Evolutionary conservation across 179 eudicot species (phyloP).

Genomic region (Spergularia azorica): DNA sequence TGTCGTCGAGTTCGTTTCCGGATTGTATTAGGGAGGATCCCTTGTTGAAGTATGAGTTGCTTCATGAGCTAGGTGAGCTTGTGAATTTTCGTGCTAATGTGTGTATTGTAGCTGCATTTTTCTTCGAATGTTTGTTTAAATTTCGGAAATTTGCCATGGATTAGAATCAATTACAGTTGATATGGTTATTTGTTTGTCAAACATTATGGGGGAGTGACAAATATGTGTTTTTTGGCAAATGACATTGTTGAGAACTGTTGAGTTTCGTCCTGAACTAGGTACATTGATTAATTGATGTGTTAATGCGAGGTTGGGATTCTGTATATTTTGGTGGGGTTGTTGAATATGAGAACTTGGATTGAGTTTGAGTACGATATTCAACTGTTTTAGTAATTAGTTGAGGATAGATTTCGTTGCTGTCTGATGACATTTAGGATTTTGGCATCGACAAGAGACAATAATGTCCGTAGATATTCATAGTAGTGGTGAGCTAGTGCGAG

Average conservation of each 20-base stretch:
- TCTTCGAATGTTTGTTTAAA: no score
- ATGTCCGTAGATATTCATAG: not conserved
- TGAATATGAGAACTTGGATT: no score
- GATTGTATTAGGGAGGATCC: slow-evolving; percentile 92
- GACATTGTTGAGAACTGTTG: not conserved
- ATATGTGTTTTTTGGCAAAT: not conserved
- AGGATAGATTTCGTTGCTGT: no score
- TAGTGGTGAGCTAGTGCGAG: not conserved
- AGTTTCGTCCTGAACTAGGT: not conserved
- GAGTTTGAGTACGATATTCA: not conserved
- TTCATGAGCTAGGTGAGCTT: slow-evolving; percentile 70
- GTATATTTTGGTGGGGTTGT: not conserved
- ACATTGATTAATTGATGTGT: not conserved
- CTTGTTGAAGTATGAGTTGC: slow-evolving; percentile 76
- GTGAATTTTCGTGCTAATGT: not conserved
- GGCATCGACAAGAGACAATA: not conserved
- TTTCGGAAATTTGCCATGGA: no score
- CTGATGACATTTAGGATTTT: not conserved
- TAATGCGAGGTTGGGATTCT: not conserved
- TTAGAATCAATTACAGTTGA: no score
- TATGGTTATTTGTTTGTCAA: not conserved
- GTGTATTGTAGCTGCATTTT: no score
- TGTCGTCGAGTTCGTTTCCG: slow-evolving; percentile 78
- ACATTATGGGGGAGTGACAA: no score
- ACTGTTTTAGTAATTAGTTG: no score